Evolutionary conservation across 495 filamentous ascomycete genomes (phyloP).

Genomic region (Trichoderma gamsii): DNA sequence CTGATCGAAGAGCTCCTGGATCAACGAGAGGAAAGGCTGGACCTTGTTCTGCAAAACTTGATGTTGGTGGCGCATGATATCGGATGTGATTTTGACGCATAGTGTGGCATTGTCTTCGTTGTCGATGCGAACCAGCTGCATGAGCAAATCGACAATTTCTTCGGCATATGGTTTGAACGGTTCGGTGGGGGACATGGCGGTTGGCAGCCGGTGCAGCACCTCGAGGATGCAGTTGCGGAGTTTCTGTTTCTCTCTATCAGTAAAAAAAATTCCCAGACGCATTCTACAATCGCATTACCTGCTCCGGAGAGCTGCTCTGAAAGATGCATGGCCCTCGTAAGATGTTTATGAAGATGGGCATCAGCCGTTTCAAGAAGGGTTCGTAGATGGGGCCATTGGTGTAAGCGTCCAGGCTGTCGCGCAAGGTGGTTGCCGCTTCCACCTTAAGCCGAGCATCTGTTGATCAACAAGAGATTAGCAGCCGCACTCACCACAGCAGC

Average conservation of each 20-base stretch:
- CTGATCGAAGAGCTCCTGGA: constrained; percentile 89
- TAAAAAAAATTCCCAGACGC: neutral
- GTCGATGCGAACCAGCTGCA: constrained; percentile 79
- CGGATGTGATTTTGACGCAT: constrained; percentile 96
- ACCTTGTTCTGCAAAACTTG: constrained; percentile 74
- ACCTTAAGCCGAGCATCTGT: constrained; percentile 70
- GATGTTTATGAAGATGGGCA: constrained; percentile 84
- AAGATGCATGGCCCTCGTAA: constrained; percentile 86
- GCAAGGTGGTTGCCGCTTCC: constrained; percentile 69
- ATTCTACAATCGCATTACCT: constrained; percentile 41
- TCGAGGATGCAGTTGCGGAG: constrained; percentile 87
- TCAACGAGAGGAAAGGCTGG: constrained; percentile 83
- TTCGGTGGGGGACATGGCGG: constrained; percentile 58
- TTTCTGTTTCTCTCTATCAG: constrained; percentile 51
- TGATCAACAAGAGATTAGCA: constrained; percentile 17
- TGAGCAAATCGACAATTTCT: constrained; percentile 79
- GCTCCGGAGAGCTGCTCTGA: constrained; percentile 77
- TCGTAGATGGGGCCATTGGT: constrained; percentile 54
- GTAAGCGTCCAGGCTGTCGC: constrained; percentile 76
- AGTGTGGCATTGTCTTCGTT: constrained; percentile 98
- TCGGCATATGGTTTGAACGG: constrained; percentile 78
- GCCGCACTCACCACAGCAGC: neutral
- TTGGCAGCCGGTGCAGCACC: constrained; percentile 87
- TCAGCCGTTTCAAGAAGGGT: constrained; percentile 72
- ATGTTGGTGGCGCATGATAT: constrained; percentile 85